Base-by-base conservation (phyloP, 257 asterid genomes). In the Mentha longifolia region DNA sequence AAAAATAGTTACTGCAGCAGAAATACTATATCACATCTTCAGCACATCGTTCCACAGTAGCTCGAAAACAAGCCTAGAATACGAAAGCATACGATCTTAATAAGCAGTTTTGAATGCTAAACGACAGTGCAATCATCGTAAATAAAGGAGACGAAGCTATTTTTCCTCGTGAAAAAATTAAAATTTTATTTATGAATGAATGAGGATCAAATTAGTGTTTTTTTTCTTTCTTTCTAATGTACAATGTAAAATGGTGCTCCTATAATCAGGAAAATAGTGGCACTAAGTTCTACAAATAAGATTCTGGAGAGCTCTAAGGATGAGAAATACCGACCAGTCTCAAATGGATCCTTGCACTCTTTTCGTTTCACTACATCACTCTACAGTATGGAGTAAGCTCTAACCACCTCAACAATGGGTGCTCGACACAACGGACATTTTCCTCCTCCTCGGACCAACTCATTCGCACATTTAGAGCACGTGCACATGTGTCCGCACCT, bases 401-500 rank as follows among this genome's bases (percentile, higher is more conserved):
- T 84, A 74, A 93, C 80, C 84, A 93, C 98, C 90, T 93, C 96
- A 6, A 93, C 86, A 43, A 91, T 91, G 13, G 97, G 97, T 49
- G 98, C 96, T 76, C 97, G 84, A 75, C 98, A 93, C 81, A 89
- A 74, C 0, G 98, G 98, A 71, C 98, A 93, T 76, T 89, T 93
- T 16, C 97, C 96, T 68, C 94, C 96, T 33, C 95, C 84, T 33
- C 89, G 79, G 41, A 89, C 88, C 86, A 93, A 65, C 87, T 93
- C 97, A 20, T 83, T 89, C 3, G 98, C 98, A 61, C 98, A 93
- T 71, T 80, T 85, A 8, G 92, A 83, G 81, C 97, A 93, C 16
- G 97, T 91, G 84, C 98, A 91, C 98, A 93, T 93, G 86, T 93
- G 98, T 78, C 98, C 98, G 57, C 98, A 93, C 82, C 98, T 93